phyloP scores from a whole-genome alignment of 768 basidiomycete species.

The Lyophyllum atratum region DNA sequence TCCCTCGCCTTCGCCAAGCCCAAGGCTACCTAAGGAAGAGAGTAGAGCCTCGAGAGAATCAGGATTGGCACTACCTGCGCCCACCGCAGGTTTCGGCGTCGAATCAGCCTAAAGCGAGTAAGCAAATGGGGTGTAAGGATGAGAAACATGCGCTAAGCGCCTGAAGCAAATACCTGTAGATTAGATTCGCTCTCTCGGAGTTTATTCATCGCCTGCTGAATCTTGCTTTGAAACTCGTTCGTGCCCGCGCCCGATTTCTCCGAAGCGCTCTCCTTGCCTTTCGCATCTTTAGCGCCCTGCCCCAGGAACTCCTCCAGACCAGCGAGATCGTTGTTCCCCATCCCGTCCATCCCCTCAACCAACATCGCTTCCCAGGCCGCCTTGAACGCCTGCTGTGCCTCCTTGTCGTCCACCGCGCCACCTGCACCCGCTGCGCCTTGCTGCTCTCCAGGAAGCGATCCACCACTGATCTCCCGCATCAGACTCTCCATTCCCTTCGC shows the following conservation, averaged over 20 bases:
- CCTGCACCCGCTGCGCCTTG: slow-evolving; percentile 15
- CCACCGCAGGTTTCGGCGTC: slow-evolving; percentile 17
- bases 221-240: slow-evolving; percentile 65
- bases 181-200: slow-evolving; percentile 65
- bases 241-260: neutral
- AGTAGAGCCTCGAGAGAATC: slow-evolving; percentile 57
- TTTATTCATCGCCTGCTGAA: slow-evolving; percentile 72
- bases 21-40: slow-evolving; percentile 43
- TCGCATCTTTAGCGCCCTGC: neutral
- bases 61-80: slow-evolving; percentile 17
- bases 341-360: slow-evolving; percentile 21
- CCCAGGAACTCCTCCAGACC: slow-evolving; percentile 1
- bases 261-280: neutral
- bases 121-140: neutral
- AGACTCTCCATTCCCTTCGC: slow-evolving; percentile 52
- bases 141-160: neutral
- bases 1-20: slow-evolving; percentile 29
- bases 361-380: slow-evolving; percentile 77
- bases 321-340: too few relatives aligned
- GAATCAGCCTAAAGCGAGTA: slow-evolving; percentile 18
- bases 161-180: slow-evolving; percentile 40
- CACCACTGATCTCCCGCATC: slow-evolving; percentile 47
- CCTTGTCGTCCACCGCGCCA: slow-evolving; percentile 27
- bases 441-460: slow-evolving; percentile 11
- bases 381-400: slow-evolving; percentile 44